Evolutionary conservation across 768 basidiomycete species (phyloP).

Genomic region (Pleurotus platypus): DNA sequence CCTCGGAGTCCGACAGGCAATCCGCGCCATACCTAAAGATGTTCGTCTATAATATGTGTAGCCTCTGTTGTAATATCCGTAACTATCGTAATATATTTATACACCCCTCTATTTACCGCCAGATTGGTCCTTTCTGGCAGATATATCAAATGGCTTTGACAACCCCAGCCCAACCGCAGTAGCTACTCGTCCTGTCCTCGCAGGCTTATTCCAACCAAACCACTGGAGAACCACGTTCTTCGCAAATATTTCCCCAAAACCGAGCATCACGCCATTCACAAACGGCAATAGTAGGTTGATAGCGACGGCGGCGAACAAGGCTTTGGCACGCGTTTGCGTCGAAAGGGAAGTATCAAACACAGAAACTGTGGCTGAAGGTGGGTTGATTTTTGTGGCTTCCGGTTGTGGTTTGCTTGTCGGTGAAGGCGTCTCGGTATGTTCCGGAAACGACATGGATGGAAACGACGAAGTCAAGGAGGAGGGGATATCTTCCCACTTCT

Average conservation of each 20-base stretch:
- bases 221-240: constrained; percentile 64
- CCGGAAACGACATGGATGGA: constrained; percentile 79
- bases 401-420: constrained; percentile 23
- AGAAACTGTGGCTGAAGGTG: constrained; percentile 56
- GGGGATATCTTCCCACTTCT: constrained; percentile 75
- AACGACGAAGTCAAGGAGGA: constrained; percentile 60
- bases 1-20: constrained; percentile 78
- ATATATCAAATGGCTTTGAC: constrained; percentile 8
- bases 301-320: constrained; percentile 69
- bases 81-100: neutral
- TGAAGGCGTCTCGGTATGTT: constrained; percentile 51
- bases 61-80: neutral
- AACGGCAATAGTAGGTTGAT: constrained; percentile 87
- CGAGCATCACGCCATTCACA: constrained; percentile 92
- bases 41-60: constrained; percentile 44
- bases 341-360: constrained; percentile 71
- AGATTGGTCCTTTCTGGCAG: too few species aligned
- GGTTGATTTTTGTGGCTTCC: constrained; percentile 14
- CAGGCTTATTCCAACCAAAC: constrained; percentile 42
- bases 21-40: constrained; percentile 72
- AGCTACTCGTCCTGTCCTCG: constrained; percentile 27
- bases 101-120: neutral
- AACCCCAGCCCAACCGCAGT: constrained; percentile 32
- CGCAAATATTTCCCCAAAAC: constrained; percentile 93
- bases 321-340: constrained; percentile 61